phyloP scores from a whole-genome alignment of 78 protist genomes.

The Bigelowiella natans region DNA sequence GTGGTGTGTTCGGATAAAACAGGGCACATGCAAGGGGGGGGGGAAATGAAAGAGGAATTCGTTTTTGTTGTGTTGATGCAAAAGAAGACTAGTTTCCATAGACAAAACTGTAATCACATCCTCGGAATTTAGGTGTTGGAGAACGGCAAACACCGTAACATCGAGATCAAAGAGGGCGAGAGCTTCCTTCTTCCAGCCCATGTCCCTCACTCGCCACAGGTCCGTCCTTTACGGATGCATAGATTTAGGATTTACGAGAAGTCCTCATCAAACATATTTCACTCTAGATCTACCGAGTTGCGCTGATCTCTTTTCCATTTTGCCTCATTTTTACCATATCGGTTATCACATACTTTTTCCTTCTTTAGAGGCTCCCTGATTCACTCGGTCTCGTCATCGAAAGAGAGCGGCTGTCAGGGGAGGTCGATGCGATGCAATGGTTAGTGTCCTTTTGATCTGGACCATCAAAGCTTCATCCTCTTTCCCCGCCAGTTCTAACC shows the following conservation, averaged over 20 bases:
- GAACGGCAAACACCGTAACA: not conserved
- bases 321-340: not conserved
- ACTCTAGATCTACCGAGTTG: too few species aligned
- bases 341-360: too few species aligned
- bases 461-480: not conserved
- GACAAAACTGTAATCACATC: too few species aligned
- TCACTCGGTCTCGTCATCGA: slow-evolving; percentile 8
- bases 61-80: too few species aligned
- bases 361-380: not conserved
- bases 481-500: too few species aligned
- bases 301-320: too few species aligned
- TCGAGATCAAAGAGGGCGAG: not conserved
- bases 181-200: not conserved
- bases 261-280: too few species aligned
- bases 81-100: too few species aligned
- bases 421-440: slow-evolving; percentile 9
- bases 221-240: not conserved
- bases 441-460: not conserved
- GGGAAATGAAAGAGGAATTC: too few species aligned
- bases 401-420: not conserved
- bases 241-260: too few species aligned
- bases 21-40: too few species aligned
- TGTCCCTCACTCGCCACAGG: slow-evolving; percentile 4
- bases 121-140: not conserved
- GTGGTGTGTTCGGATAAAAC: too few species aligned